A percentile compares a stretch with the other conserved stretches of the same genome.
Evolutionary conservation across 176 grass and related monocot species (phyloP).

Genomic region (Aegilops umbellulata): DNA sequence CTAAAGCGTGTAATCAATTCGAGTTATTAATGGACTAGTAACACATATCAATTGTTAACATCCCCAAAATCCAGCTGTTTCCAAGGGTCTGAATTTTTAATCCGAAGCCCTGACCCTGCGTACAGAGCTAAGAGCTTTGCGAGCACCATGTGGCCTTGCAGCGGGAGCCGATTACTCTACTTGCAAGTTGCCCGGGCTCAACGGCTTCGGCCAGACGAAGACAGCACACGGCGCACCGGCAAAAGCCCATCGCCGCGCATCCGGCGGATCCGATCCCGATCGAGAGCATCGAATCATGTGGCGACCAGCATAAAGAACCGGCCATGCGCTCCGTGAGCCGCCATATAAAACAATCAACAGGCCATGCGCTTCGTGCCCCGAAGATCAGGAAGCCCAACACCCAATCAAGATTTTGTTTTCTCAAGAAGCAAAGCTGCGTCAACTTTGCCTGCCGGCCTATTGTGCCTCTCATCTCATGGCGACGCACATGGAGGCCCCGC

Average conservation of each 20-base stretch:
- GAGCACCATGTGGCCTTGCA: background rate
- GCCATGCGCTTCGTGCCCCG: background rate
- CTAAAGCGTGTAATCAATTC: too few species aligned
- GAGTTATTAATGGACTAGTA: too few species aligned
- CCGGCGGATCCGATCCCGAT: background rate
- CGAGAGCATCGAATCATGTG: background rate
- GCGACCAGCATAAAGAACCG: background rate
- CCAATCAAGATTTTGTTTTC: background rate
- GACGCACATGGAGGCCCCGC: background rate
- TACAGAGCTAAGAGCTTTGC: too few species aligned
- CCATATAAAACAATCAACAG: background rate
- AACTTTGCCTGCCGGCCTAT: background rate
- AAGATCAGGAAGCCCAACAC: background rate
- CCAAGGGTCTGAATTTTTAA: too few species aligned
- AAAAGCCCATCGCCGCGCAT: background rate
- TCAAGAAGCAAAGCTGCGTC: background rate
- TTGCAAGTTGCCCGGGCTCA: background rate
- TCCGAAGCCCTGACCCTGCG: too few species aligned
- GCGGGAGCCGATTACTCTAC: background rate
- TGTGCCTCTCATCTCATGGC: background rate
- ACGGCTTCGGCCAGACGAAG: background rate
- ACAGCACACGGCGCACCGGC: background rate
- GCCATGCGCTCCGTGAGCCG: background rate
- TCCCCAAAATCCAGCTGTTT: too few species aligned
- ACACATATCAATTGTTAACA: too few species aligned